Conservation (phyloP, 2,329 filamentous ascomycete species). For the Botrytis sinoallii region DNA sequence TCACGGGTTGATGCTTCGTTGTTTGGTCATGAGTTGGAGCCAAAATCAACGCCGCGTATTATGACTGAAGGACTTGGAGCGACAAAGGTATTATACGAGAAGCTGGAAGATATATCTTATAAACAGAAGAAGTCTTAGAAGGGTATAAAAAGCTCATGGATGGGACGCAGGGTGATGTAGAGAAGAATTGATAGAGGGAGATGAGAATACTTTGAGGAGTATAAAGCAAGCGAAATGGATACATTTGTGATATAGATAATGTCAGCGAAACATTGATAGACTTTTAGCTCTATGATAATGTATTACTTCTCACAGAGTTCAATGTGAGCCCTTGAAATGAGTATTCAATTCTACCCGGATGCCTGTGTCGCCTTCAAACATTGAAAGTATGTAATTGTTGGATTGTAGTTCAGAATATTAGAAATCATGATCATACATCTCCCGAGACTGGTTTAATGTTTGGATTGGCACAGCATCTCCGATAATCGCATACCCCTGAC, state of each 20-base stretch:
- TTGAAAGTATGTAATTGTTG: neutral
- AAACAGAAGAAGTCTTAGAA: neutral
- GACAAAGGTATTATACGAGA: neutral
- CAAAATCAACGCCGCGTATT: no score
- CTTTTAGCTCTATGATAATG: neutral
- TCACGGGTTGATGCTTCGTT: neutral
- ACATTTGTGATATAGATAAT: neutral
- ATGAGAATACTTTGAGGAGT: neutral
- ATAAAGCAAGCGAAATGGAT: neutral
- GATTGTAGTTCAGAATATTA: neutral
- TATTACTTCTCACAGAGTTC: neutral
- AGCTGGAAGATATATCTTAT: neutral
- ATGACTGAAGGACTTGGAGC: neutral
- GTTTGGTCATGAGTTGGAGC: neutral
- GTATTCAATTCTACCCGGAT: neutral
- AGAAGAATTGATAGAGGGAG: neutral
- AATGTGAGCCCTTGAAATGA: neutral
- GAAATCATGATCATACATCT: neutral
- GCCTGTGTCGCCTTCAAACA: neutral
- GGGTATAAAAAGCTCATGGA: neutral
- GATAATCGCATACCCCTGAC: neutral
- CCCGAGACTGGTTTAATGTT: neutral
- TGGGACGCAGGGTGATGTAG: neutral
- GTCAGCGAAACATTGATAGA: neutral
- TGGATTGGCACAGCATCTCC: neutral